phyloP scores from a whole-genome alignment of 306 rosid species.

The Neltuma alba region DNA sequence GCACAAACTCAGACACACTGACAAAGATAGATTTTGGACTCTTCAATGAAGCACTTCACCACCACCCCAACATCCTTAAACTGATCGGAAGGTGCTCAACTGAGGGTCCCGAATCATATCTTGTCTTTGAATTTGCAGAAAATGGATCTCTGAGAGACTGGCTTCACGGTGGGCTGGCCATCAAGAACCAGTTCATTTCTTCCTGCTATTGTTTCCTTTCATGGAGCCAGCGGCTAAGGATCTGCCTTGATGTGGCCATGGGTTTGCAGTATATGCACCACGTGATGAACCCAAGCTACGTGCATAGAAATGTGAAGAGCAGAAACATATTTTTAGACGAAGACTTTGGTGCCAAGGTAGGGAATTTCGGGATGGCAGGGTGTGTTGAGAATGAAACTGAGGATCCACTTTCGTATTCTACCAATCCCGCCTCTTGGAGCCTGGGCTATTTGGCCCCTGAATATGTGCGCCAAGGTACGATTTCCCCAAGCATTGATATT shows the following conservation, averaged over 20 bases:
- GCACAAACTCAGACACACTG: conserved; percentile 35
- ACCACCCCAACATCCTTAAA: conserved; percentile 80
- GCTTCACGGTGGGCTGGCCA: conserved; percentile 93
- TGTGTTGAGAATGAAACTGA: conserved; percentile 56
- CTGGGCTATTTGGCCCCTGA: conserved; percentile 61
- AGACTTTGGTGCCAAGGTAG: conserved; percentile 82
- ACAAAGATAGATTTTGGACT: conserved; percentile 60
- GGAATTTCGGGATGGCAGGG: conserved; percentile 73
- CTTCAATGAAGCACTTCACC: conserved; percentile 57
- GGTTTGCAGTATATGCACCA: conserved; percentile 85
- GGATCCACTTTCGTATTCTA: conserved; percentile 26
- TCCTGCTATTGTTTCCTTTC: conserved; percentile 91
- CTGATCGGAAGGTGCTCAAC: conserved; percentile 17
- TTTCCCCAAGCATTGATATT: conserved; percentile 55
- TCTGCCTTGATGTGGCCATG: conserved; percentile 78
- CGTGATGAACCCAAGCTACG: conserved; percentile 66
- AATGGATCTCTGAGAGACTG: conserved; percentile 92
- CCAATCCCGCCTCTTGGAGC: conserved; percentile 50
- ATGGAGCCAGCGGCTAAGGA: conserved; percentile 83
- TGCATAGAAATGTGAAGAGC: conserved; percentile 78
- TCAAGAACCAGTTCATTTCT: conserved; percentile 88
- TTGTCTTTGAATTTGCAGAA: conserved; percentile 76
- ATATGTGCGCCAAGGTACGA: conserved; percentile 52
- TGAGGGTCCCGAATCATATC: conserved; percentile 48
- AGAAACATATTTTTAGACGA: conserved; percentile 85